These are phyloP conservation scores for Aspergillus bertholletiae DNA, from an alignment of 495 filamentous ascomycete species.

Conservation along the genomic window DNA sequence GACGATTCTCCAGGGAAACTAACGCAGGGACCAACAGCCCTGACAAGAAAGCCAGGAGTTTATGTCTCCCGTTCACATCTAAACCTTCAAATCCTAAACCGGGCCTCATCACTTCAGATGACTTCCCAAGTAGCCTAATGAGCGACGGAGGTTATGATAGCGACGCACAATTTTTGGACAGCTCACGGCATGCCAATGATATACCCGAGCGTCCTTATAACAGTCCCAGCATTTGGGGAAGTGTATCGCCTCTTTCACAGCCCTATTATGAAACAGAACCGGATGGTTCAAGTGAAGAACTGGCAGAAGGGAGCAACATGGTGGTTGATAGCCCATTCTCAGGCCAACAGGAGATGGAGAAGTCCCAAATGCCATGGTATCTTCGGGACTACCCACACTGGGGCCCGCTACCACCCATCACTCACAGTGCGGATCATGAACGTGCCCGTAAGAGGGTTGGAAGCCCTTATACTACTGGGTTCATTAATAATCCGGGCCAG, in stretches of 20 bases:
- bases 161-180: slow-evolving; percentile 39
- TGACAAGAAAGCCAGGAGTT: slow-evolving; percentile 2
- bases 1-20: slow-evolving; percentile 33
- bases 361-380: slow-evolving; percentile 4
- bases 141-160: slow-evolving; percentile 45
- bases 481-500: background rate
- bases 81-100: slow-evolving; percentile 9
- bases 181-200: slow-evolving; percentile 20
- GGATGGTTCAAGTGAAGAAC: slow-evolving; percentile 4
- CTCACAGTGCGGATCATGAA: slow-evolving; percentile 6
- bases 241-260: slow-evolving; percentile 7
- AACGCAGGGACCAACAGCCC: slow-evolving; percentile 14
- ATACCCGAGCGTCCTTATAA: slow-evolving; percentile 1
- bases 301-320: slow-evolving; percentile 1
- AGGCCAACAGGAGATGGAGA: slow-evolving; percentile 1
- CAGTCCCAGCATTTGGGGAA: slow-evolving; percentile 1
- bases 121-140: slow-evolving; percentile 34
- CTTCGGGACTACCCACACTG: slow-evolving; percentile 7
- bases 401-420: slow-evolving; percentile 3
- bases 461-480: slow-evolving; percentile 11
- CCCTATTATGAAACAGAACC: slow-evolving; percentile 7
- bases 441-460: slow-evolving; percentile 1
- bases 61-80: slow-evolving; percentile 22
- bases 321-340: background rate
- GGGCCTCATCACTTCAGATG: slow-evolving; percentile 12